These are phyloP conservation scores for Malassezia equina DNA, from an alignment of 1,284 basidiomycete genomes.

Conservation along the genomic window DNA sequence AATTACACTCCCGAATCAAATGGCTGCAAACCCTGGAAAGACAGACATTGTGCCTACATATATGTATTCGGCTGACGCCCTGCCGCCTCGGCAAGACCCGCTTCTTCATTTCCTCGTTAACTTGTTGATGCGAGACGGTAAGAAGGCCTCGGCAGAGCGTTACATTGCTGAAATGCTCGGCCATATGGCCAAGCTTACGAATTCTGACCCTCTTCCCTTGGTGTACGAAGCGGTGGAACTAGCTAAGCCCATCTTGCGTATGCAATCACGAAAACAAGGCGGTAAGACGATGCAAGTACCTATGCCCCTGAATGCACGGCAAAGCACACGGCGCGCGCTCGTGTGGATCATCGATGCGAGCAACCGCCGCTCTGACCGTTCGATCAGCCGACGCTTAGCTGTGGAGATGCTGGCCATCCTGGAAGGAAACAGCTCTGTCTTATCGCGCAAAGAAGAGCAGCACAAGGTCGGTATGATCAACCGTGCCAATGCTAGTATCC, in stretches of 20 bases:
- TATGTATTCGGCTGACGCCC: conserved; percentile 23
- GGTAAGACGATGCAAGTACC: conserved; percentile 48
- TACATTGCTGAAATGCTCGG: conserved; percentile 42
- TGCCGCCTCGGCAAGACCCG: conserved; percentile 35
- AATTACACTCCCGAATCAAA: not conserved
- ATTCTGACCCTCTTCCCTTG: conserved; percentile 46
- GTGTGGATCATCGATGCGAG: conserved; percentile 49
- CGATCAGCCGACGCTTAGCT: conserved; percentile 46
- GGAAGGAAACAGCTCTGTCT: conserved; percentile 44
- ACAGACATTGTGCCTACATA: not conserved
- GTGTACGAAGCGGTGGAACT: conserved; percentile 44
- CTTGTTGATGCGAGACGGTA: conserved; percentile 49
- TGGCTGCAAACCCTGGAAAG: not conserved
- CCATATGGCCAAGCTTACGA: conserved; percentile 36
- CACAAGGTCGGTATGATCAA: conserved; percentile 69
- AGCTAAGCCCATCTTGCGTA: conserved; percentile 43
- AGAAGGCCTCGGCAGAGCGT: conserved; percentile 45
- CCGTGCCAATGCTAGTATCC: conserved; percentile 53
- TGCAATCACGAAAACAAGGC: conserved; percentile 47
- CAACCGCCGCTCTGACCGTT: conserved; percentile 47
- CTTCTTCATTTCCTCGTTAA: conserved; percentile 46
- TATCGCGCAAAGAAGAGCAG: conserved; percentile 49
- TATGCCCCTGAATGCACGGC: conserved; percentile 42
- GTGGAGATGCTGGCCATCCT: conserved; percentile 48
- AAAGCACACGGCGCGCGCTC: conserved; percentile 46